These are phyloP conservation scores for Fusarium drepaniforme DNA, from an alignment of 2,329 filamentous ascomycete species.

Conservation along the genomic window DNA sequence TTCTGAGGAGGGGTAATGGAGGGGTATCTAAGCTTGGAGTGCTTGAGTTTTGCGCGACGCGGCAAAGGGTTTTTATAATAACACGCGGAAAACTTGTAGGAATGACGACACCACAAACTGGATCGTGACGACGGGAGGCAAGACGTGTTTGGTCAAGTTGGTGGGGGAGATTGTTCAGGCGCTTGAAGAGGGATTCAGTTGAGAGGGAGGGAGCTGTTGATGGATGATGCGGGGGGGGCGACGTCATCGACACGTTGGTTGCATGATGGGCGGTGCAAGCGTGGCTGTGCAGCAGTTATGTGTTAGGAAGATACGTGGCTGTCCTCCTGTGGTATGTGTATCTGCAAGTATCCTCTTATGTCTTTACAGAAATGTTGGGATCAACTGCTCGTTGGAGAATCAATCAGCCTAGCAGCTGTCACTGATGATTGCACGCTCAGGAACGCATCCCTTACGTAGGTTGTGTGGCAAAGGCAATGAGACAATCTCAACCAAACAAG, in stretches of 20 bases:
- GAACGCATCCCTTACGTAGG: constrained; percentile 34
- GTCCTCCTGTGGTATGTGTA: rapidly evolving
- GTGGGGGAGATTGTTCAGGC: constrained; percentile 19
- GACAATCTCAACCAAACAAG: constrained; percentile 34
- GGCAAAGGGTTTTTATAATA: constrained; percentile 28
- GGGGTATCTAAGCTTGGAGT: constrained; percentile 32
- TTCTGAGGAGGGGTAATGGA: constrained; percentile 5
- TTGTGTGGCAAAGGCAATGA: constrained; percentile 33
- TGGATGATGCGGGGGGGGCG: constrained; percentile 41
- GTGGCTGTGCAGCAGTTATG: constrained; percentile 28
- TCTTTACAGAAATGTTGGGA: constrained; percentile 2
- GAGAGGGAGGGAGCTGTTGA: constrained; percentile 38
- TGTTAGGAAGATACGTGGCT: constrained; percentile 25
- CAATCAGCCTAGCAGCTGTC: constrained; percentile 26
- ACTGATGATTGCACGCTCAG: constrained; percentile 16
- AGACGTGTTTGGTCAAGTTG: constrained; percentile 23
- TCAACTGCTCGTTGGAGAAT: constrained; percentile 16
- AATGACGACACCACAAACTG: constrained; percentile 36
- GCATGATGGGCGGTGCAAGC: constrained; percentile 39
- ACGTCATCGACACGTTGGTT: constrained; percentile 45
- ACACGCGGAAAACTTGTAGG: constrained; percentile 13
- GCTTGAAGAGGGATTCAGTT: constrained; percentile 7
- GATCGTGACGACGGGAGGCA: constrained; percentile 35
- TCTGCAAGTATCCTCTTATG: constrained; percentile 25
- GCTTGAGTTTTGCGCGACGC: not conserved